Percentiles rank a stretch among this genome's conserved stretches.
Evolutionary conservation across 1,284 basidiomycete species (phyloP).

Genomic region (Malassezia brasiliensis): DNA sequence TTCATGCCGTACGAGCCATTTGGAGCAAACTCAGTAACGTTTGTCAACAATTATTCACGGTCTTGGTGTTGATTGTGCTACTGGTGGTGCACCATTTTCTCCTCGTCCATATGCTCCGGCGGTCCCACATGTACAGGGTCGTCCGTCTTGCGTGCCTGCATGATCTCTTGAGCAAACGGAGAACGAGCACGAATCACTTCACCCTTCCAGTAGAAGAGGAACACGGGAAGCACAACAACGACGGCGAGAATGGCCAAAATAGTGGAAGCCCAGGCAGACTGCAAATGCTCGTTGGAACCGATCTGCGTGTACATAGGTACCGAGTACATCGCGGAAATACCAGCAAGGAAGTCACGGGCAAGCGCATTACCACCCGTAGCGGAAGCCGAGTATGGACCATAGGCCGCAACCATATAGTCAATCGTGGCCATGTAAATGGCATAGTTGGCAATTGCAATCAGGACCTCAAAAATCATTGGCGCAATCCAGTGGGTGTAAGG

Average conservation of each 20-base stretch:
- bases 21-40: too few relatives aligned
- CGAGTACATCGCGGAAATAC: conserved; percentile 50
- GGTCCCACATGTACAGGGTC: conserved; percentile 43
- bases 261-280: conserved; percentile 32
- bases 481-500: conserved; percentile 49
- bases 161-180: conserved; percentile 35
- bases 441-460: conserved; percentile 50
- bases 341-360: conserved; percentile 48
- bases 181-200: conserved; percentile 45
- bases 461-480: conserved; percentile 49
- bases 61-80: too few relatives aligned
- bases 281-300: conserved; percentile 22
- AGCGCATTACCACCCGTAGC: conserved; percentile 48
- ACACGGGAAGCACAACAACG: conserved; percentile 49
- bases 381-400: conserved; percentile 50
- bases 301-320: conserved; percentile 48
- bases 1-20: too few relatives aligned
- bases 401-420: conserved; percentile 50
- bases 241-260: conserved; percentile 49
- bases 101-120: neutral
- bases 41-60: too few relatives aligned
- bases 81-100: too few relatives aligned
- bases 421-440: conserved; percentile 47
- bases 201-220: conserved; percentile 50
- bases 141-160: neutral